Evolutionary conservation across 768 basidiomycete genomes (phyloP).

Genomic region (Phanerochaete sordida): DNA sequence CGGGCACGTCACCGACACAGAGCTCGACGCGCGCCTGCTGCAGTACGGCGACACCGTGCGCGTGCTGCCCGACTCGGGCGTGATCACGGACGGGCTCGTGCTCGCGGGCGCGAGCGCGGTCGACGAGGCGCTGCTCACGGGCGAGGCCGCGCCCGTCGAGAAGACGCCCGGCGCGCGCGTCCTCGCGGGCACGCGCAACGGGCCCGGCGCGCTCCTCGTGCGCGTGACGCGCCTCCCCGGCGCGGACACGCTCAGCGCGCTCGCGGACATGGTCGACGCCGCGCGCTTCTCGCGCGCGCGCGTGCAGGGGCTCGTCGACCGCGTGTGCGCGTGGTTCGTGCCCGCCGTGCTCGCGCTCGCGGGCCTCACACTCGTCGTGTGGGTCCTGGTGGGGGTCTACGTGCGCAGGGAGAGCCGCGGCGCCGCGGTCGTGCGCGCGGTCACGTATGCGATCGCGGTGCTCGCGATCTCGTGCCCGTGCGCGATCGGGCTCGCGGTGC

Average conservation of each 20-base stretch:
- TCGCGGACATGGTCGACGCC: conserved; percentile 31
- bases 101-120: conserved; percentile 31
- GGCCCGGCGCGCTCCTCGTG: conserved; percentile 31
- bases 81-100: conserved; percentile 39
- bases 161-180: conserved; percentile 32
- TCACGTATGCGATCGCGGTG: conserved; percentile 50
- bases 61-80: conserved; percentile 29
- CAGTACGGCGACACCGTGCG: conserved; percentile 35
- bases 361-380: conserved; percentile 33
- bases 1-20: conserved; percentile 8
- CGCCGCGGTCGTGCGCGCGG: conserved; percentile 30
- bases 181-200: conserved; percentile 38
- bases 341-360: conserved; percentile 42
- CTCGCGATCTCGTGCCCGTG: conserved; percentile 55
- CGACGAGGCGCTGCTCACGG: conserved; percentile 42
- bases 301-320: conserved; percentile 46
- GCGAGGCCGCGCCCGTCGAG: conserved; percentile 35
- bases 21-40: conserved; percentile 28
- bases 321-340: conserved; percentile 44
- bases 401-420: conserved; percentile 24
- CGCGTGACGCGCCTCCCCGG: conserved; percentile 32
- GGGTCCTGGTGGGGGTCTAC: conserved; percentile 32
- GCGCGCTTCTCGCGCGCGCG: conserved; percentile 35
- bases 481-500: conserved; percentile 35
- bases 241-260: conserved; percentile 38